A percentile compares a stretch with the other conserved stretches of the same genome.
Conservation (phyloP, 257 asterid genomes). For the Schizonepeta tenuifolia region DNA sequence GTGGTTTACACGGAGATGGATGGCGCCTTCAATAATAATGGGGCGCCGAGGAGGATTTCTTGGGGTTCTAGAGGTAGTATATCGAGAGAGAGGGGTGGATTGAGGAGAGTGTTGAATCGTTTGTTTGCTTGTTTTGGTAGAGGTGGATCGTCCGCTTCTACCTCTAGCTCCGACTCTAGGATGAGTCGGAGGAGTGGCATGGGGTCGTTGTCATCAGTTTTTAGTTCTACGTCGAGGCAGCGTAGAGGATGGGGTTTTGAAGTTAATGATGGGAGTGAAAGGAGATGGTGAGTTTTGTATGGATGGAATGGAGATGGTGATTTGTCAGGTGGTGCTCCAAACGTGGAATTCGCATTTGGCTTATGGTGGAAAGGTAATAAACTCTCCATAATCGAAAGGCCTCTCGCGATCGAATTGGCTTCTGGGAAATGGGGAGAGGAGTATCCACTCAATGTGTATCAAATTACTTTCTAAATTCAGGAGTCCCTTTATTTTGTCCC, state of each 20-base stretch:
- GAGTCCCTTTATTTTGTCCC: constrained; percentile 22
- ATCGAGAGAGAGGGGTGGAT: constrained; percentile 59
- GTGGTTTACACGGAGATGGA: constrained; percentile 93
- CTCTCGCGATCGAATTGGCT: constrained; percentile 17
- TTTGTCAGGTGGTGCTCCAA: constrained; percentile 7
- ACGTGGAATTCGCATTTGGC: neutral
- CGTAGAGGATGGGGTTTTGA: constrained; percentile 60
- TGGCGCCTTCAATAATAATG: constrained; percentile 73
- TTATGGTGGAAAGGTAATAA: constrained; percentile 29
- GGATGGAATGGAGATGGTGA: constrained; percentile 21
- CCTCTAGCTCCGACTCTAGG: constrained; percentile 63
- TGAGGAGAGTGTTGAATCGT: constrained; percentile 58
- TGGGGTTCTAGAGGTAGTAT: constrained; percentile 77
- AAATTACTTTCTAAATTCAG: constrained; percentile 21
- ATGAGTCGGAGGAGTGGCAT: constrained; percentile 49
- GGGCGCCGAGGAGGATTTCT: constrained; percentile 72
- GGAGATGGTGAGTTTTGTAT: constrained; percentile 33
- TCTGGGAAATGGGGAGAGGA: constrained; percentile 24
- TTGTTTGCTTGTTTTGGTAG: constrained; percentile 79
- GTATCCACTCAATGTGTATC: constrained; percentile 14
- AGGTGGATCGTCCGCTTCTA: constrained; percentile 46
- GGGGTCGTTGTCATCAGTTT: constrained; percentile 52
- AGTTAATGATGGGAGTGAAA: constrained; percentile 40
- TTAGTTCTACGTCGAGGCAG: constrained; percentile 54
- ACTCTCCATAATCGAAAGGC: constrained; percentile 20